A percentile compares a stretch with the other conserved stretches of the same genome.
Evolutionary conservation across 208 protist genomes (phyloP).

Genomic region (Histomonas meleagridis): DNA sequence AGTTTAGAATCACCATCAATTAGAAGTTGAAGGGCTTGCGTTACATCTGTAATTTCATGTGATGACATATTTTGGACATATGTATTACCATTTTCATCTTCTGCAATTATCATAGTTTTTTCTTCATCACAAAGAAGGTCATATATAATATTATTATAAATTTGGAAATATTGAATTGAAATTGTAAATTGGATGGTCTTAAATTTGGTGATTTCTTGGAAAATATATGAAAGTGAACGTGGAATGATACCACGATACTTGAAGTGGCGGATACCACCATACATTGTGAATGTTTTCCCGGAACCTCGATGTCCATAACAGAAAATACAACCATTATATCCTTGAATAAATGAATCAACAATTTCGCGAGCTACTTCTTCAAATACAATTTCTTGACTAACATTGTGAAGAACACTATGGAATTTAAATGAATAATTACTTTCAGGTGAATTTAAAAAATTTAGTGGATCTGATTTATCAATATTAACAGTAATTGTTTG

Average conservation of each 20-base stretch:
- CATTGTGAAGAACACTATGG: conserved; percentile 23
- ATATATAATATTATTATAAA: conserved; percentile 35
- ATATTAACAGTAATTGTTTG: conserved; percentile 34
- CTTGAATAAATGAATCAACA: conserved; percentile 37
- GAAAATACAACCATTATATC: conserved; percentile 36
- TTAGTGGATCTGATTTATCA: conserved; percentile 34
- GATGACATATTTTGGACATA: conserved; percentile 9
- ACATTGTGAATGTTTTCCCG: conserved; percentile 38
- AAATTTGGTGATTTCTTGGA: conserved; percentile 14
- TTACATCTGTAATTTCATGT: background rate
- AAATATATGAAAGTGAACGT: conserved; percentile 29
- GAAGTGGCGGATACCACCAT: conserved; percentile 9
- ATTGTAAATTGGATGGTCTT: conserved; percentile 36
- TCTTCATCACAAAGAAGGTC: background rate
- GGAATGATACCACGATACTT: conserved; percentile 37
- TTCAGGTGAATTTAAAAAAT: conserved; percentile 30
- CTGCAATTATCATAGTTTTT: conserved; percentile 31
- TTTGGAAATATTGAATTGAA: background rate
- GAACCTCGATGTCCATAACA: background rate
- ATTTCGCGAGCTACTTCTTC: conserved; percentile 31
- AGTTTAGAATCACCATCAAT: conserved; percentile 28
- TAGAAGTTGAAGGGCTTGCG: background rate
- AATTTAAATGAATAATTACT: conserved; percentile 33
- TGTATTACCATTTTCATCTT: conserved; percentile 19
- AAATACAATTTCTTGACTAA: conserved; percentile 35